A percentile compares a stretch with the other conserved stretches of the same genome.
phyloP scores from a whole-genome alignment of 1,284 basidiomycete genomes.

The Leccinum subfulvum region DNA sequence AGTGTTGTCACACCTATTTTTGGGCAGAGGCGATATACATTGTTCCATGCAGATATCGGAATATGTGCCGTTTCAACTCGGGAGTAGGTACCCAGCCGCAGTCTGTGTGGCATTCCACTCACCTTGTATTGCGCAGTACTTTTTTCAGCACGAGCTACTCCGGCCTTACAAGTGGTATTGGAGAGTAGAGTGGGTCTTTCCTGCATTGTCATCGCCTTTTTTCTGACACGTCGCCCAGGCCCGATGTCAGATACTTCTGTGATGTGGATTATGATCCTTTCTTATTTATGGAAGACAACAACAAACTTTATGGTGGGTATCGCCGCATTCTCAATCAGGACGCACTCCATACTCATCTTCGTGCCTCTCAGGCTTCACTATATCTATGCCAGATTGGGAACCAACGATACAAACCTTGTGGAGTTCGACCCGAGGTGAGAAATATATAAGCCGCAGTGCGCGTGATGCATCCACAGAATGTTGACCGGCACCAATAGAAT shows the following conservation, averaged over 20 bases:
- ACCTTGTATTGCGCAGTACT: slow-evolving; percentile 48
- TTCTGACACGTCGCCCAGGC: slow-evolving; percentile 39
- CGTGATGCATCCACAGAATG: neutral
- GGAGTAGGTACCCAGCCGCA: slow-evolving; percentile 51
- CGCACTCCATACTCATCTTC: neutral
- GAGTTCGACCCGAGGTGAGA: slow-evolving; percentile 61
- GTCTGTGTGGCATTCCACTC: slow-evolving; percentile 1
- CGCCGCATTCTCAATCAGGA: neutral
- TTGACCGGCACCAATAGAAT: slow-evolving; percentile 45
- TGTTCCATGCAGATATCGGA: slow-evolving; percentile 50
- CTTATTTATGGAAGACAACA: slow-evolving; percentile 71
- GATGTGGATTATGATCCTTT: slow-evolving; percentile 81
- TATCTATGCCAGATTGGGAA: slow-evolving; percentile 77
- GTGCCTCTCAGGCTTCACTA: slow-evolving; percentile 59
- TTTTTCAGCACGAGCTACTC: slow-evolving; percentile 75
- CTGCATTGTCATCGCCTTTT: slow-evolving; percentile 9
- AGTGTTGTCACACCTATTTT: slow-evolving; percentile 24
- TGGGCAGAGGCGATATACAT: neutral
- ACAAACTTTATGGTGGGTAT: slow-evolving; percentile 66
- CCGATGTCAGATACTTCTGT: slow-evolving; percentile 76
- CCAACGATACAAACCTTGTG: slow-evolving; percentile 80
- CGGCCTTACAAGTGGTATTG: slow-evolving; percentile 81
- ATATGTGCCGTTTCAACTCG: slow-evolving; percentile 85
- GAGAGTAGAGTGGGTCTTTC: slow-evolving; percentile 57
- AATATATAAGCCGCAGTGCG: neutral